Evolutionary conservation across 2,329 filamentous ascomycete genomes (phyloP).

Genomic region (Rutstroemia sp.): DNA sequence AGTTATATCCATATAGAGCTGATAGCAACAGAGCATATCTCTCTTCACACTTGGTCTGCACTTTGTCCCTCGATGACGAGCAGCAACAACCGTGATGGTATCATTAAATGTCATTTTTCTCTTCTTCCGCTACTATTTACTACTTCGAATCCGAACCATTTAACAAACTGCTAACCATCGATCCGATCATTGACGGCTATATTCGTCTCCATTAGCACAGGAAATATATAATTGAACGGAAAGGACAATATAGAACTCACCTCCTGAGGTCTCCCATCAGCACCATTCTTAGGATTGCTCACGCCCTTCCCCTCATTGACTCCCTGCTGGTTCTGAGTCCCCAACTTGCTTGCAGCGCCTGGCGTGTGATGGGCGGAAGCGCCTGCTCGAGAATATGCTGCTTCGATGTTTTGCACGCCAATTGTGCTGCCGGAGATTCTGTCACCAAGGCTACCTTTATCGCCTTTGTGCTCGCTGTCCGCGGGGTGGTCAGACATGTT

Average conservation of each 20-base stretch:
- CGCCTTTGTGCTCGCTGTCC: background rate
- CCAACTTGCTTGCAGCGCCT: constrained; percentile 16
- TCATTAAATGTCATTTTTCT: no score
- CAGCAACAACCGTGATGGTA: no score
- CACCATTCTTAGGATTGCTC: constrained; percentile 16
- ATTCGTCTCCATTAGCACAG: background rate
- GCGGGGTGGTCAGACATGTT: background rate
- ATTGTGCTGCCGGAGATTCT: constrained; percentile 8
- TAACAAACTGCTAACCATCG: constrained; percentile 20
- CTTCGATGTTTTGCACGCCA: constrained; percentile 19
- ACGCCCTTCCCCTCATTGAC: constrained; percentile 11
- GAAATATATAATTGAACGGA: background rate
- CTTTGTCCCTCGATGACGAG: no score
- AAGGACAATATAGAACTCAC: background rate
- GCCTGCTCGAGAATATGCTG: constrained; percentile 19
- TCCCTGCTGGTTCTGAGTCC: constrained; percentile 12
- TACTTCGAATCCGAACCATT: constrained; percentile 18
- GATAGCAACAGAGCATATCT: no score
- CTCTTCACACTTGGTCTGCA: no score
- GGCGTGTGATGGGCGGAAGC: constrained; percentile 18
- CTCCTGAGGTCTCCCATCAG: constrained; percentile 15
- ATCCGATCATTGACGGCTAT: constrained; percentile 15
- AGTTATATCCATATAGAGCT: no score
- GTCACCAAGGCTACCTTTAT: background rate
- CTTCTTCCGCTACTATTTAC: background rate